Percentiles rank a stretch among this genome's conserved stretches.
Conservation (phyloP, 805 yeast genomes). For the Torulaspora indica region DNA sequence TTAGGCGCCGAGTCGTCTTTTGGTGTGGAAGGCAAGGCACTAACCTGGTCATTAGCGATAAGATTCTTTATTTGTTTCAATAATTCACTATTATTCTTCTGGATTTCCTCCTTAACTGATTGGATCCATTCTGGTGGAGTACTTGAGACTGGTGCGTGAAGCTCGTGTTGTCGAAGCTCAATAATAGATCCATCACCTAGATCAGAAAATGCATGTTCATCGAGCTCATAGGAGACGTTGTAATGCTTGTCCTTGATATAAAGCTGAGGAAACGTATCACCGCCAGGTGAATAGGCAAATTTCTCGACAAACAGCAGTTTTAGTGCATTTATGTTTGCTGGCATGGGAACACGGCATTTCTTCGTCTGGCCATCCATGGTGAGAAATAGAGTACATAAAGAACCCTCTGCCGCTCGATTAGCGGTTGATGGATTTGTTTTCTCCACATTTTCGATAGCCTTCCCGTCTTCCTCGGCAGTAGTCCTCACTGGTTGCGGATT, state of each 20-base stretch:
- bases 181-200: constrained; percentile 57
- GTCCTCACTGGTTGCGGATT: constrained; percentile 2
- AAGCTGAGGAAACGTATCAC: constrained; percentile 69
- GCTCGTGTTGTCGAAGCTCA: constrained; percentile 38
- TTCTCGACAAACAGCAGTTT: constrained; percentile 78
- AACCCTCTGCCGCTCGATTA: background rate
- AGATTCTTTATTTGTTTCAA: constrained; percentile 12
- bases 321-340: constrained; percentile 41
- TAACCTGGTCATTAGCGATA: background rate
- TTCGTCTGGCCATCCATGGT: constrained; percentile 51
- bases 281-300: constrained; percentile 76
- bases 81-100: constrained; percentile 14
- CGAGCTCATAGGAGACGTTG: constrained; percentile 72
- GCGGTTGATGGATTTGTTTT: background rate
- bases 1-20: background rate
- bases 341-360: constrained; percentile 39
- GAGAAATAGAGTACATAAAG: constrained; percentile 40
- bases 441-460: background rate
- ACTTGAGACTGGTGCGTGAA: background rate
- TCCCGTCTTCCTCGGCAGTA: constrained; percentile 1
- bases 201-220: constrained; percentile 58
- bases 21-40: background rate
- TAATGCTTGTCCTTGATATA: constrained; percentile 59
- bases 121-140: constrained; percentile 11
- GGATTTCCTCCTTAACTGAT: constrained; percentile 15